Evolutionary conservation across 78 protist genomes (phyloP).

Genomic region (Dictyostelium purpureum): DNA sequence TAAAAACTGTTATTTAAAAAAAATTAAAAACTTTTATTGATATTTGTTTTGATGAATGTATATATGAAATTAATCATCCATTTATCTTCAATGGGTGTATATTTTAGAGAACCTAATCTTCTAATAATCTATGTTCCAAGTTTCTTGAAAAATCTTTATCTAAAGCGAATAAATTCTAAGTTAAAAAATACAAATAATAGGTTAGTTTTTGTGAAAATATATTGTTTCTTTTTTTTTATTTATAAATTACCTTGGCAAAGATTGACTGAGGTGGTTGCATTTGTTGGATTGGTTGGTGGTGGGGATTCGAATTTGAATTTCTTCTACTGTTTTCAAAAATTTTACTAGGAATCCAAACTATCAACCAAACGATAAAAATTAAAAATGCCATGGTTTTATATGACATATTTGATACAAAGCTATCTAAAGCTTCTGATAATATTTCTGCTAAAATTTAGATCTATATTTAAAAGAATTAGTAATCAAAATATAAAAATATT

Average conservation of each 20-base stretch:
- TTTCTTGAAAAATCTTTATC: neutral
- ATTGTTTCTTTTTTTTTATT: too few relatives aligned
- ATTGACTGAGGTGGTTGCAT: slow-evolving; percentile 18
- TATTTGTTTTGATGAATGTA: too few relatives aligned
- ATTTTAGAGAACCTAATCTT: too few relatives aligned
- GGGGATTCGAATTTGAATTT: neutral
- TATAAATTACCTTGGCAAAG: neutral
- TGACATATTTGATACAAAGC: slow-evolving; percentile 11
- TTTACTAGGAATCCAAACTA: slow-evolving; percentile 31
- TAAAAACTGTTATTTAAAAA: too few relatives aligned
- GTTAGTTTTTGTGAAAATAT: too few relatives aligned
- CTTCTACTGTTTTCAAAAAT: neutral
- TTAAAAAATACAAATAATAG: too few relatives aligned
- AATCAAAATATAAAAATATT: neutral
- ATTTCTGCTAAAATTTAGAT: slow-evolving; percentile 33
- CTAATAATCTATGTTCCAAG: neutral
- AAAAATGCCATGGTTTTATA: slow-evolving; percentile 7
- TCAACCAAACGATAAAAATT: neutral
- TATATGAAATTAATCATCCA: too few relatives aligned
- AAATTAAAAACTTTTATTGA: neutral
- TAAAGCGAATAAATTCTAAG: neutral
- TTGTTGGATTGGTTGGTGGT: neutral
- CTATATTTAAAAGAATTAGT: neutral
- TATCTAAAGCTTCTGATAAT: slow-evolving; percentile 31
- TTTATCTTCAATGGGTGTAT: too few relatives aligned